Conservation (phyloP, 2,329 filamentous ascomycete genomes). For the Lachnellula suecica region DNA sequence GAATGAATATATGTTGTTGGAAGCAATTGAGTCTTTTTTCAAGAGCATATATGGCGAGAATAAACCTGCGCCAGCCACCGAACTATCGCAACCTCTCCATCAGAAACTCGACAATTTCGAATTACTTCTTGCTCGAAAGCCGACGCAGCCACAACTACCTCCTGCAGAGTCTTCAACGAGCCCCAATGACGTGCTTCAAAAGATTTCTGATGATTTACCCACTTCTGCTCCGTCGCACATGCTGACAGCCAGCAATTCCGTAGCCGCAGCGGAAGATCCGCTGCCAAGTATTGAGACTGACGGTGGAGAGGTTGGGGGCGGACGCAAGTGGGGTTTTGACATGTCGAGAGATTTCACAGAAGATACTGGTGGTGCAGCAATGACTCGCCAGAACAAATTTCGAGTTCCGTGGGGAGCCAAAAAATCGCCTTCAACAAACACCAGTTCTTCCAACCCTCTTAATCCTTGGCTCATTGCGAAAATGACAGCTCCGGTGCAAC, state of each 20-base stretch:
- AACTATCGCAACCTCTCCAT: background rate
- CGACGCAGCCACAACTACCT: too few species aligned
- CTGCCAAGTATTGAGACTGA: background rate
- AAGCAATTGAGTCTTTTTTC: constrained; percentile 30
- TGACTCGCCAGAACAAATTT: constrained; percentile 2
- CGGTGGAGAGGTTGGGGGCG: background rate
- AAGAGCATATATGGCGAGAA: constrained; percentile 27
- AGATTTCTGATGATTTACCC: background rate
- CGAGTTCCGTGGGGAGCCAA: background rate
- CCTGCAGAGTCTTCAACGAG: background rate
- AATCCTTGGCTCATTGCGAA: constrained; percentile 43
- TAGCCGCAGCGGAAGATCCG: background rate
- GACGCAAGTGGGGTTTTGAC: constrained; percentile 37
- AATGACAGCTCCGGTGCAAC: constrained; percentile 29
- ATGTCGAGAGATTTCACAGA: constrained; percentile 46
- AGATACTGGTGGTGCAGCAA: constrained; percentile 36
- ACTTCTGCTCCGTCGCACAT: background rate
- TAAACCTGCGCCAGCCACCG: background rate
- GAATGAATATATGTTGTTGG: constrained; percentile 47
- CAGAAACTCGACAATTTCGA: constrained; percentile 21
- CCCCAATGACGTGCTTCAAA: background rate
- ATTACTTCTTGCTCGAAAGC: constrained; percentile 24
- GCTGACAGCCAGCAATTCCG: background rate
- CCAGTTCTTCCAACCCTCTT: constrained; percentile 15
- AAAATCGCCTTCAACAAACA: constrained; percentile 1